Evolutionary conservation across 768 basidiomycete species (phyloP).

Genomic region (Sporobolomyces phaffii): DNA sequence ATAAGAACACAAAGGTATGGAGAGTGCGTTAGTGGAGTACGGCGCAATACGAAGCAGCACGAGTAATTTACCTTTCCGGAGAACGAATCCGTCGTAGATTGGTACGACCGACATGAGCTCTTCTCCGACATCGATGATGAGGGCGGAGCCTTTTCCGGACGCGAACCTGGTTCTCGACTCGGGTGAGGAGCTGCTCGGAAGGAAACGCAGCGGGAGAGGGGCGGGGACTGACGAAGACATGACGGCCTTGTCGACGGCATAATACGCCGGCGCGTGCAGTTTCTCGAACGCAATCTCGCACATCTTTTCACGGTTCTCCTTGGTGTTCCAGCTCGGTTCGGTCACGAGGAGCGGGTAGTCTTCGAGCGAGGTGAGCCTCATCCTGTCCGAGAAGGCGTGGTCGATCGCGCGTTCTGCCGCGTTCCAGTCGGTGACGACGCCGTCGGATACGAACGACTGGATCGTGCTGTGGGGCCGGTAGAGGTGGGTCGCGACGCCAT

Average conservation of each 20-base stretch:
- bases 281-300: slow-evolving; percentile 98
- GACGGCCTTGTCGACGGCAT: slow-evolving; percentile 90
- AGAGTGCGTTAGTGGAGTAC: neutral
- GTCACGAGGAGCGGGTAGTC: slow-evolving; percentile 91
- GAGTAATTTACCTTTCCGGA: slow-evolving; percentile 88
- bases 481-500: slow-evolving; percentile 69
- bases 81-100: slow-evolving; percentile 93
- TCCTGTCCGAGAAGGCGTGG: slow-evolving; percentile 55
- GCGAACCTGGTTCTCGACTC: slow-evolving; percentile 62
- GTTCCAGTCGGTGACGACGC: slow-evolving; percentile 67
- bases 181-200: no score
- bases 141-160: slow-evolving; percentile 91
- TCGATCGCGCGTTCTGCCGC: slow-evolving; percentile 65
- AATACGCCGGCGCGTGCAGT: slow-evolving; percentile 88
- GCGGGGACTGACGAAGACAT: slow-evolving; percentile 67
- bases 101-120: slow-evolving; percentile 85
- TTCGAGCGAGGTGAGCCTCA: slow-evolving; percentile 36
- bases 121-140: slow-evolving; percentile 90
- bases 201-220: neutral
- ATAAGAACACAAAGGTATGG: neutral
- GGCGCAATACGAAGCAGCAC: neutral
- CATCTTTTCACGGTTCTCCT: slow-evolving; percentile 86
- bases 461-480: slow-evolving; percentile 90
- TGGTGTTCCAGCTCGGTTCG: slow-evolving; percentile 93
- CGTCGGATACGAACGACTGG: slow-evolving; percentile 72